These are phyloP conservation scores for Leptographium galeiforme DNA, from an alignment of 2,329 filamentous ascomycete genomes.

Conservation along the genomic window DNA sequence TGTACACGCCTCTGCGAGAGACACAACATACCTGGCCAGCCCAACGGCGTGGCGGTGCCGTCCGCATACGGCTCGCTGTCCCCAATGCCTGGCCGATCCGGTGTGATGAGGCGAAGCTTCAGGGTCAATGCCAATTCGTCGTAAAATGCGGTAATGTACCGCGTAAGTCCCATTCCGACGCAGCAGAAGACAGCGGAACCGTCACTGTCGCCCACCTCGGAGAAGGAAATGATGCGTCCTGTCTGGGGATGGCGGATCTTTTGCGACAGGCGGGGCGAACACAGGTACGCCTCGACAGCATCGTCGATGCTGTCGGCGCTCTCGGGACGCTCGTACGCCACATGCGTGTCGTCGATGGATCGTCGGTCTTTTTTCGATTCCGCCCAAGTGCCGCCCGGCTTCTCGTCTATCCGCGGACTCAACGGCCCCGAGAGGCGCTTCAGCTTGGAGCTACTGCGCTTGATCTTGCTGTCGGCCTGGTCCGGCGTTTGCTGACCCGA, in stretches of 20 bases:
- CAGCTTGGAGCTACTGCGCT: constrained; percentile 43
- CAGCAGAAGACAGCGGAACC: constrained; percentile 92
- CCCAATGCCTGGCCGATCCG: constrained; percentile 86
- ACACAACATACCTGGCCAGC: constrained; percentile 68
- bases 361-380: constrained; percentile 18
- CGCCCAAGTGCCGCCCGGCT: constrained; percentile 8
- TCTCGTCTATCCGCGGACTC: constrained; percentile 27
- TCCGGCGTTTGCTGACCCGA: constrained; percentile 38
- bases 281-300: constrained; percentile 73
- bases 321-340: constrained; percentile 56
- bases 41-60: constrained; percentile 70
- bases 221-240: constrained; percentile 83
- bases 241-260: constrained; percentile 78
- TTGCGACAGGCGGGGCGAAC: constrained; percentile 72
- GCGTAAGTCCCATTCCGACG: constrained; percentile 91
- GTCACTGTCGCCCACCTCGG: constrained; percentile 84
- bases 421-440: constrained; percentile 42
- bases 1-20: neutral
- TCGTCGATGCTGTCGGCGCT: constrained; percentile 82
- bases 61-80: constrained; percentile 79
- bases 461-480: constrained; percentile 27
- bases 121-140: constrained; percentile 85
- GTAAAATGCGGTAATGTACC: constrained; percentile 94
- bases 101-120: constrained; percentile 80
- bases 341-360: constrained; percentile 12